Evolutionary conservation across 73 alveolate species (phyloP).

Genomic region (Breviolum minutum): DNA sequence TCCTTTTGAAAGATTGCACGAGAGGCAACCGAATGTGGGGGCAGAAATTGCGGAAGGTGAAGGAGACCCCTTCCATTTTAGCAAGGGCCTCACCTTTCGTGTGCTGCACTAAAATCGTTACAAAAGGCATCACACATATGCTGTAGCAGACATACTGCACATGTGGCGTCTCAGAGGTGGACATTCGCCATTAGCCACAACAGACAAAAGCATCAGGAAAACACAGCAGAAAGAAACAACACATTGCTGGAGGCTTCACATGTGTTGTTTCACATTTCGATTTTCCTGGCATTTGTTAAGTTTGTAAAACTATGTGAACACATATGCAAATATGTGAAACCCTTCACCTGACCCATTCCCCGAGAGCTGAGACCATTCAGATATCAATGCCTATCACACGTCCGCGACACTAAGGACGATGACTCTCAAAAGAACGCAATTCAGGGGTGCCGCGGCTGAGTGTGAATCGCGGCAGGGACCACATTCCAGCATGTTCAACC

Average conservation of each 20-base stretch:
- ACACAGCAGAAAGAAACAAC: too few species aligned
- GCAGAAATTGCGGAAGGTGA: constrained; percentile 47
- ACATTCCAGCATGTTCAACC: too few species aligned
- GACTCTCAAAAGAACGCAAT: constrained; percentile 51
- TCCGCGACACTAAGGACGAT: constrained; percentile 5
- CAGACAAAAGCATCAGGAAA: too few species aligned
- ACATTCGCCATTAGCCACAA: too few species aligned
- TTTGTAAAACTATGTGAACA: too few species aligned
- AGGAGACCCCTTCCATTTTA: constrained; percentile 59
- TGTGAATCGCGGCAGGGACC: too few species aligned
- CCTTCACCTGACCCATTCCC: too few species aligned
- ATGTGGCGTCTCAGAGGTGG: too few species aligned
- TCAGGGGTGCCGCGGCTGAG: constrained; percentile 6
- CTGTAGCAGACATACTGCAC: neutral
- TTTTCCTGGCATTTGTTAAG: too few species aligned
- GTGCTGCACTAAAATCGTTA: neutral
- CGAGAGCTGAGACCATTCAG: neutral
- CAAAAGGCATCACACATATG: neutral
- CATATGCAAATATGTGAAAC: too few species aligned
- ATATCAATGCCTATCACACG: neutral
- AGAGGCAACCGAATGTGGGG: constrained; percentile 73
- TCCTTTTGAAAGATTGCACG: neutral
- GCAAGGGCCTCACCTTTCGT: neutral
- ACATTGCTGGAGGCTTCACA: too few species aligned
- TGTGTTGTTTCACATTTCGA: too few species aligned